A percentile compares a stretch with the other conserved stretches of the same genome.
Evolutionary conservation across 1,284 basidiomycete genomes (phyloP).

Genomic region (Meripilus lineatus): DNA sequence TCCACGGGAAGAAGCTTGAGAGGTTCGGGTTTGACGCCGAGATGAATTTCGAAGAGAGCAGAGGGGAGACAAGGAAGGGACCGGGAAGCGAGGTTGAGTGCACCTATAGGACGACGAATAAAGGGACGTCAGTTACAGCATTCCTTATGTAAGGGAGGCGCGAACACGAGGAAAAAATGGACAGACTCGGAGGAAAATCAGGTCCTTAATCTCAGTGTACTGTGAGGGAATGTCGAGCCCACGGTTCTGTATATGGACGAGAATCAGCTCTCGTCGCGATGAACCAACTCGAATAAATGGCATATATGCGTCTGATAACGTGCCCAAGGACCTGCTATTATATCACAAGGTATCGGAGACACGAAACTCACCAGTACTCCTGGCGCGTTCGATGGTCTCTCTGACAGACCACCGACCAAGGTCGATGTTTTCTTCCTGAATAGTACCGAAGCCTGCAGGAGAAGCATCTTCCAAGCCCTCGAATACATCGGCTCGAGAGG

Average conservation of each 20-base stretch:
- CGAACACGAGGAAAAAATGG: too few relatives aligned
- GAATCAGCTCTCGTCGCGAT: too few relatives aligned
- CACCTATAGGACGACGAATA: conserved; percentile 37
- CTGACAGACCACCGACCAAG: conserved; percentile 65
- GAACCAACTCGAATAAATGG: too few relatives aligned
- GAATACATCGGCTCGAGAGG: conserved; percentile 20
- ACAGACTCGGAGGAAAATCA: too few relatives aligned
- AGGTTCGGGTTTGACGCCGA: conserved; percentile 62
- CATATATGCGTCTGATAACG: too few relatives aligned
- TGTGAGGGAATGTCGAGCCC: too few relatives aligned
- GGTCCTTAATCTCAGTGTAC: too few relatives aligned
- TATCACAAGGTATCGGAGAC: too few relatives aligned
- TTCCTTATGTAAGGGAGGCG: too few relatives aligned
- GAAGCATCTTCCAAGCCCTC: conserved; percentile 43
- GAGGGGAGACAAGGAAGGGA: conserved; percentile 67
- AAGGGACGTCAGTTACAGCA: not conserved
- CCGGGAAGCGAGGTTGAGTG: conserved; percentile 68
- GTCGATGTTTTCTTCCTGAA: conserved; percentile 47
- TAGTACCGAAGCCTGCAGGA: conserved; percentile 27
- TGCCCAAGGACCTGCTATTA: too few relatives aligned
- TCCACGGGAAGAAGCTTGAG: conserved; percentile 61
- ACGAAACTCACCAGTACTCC: conserved; percentile 67
- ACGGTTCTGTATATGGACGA: too few relatives aligned
- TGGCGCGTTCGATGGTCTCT: conserved; percentile 71
- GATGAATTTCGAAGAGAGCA: conserved; percentile 73